Base-by-base conservation (phyloP, 2,329 filamentous ascomycete species). In the Penicillium glabrum region DNA sequence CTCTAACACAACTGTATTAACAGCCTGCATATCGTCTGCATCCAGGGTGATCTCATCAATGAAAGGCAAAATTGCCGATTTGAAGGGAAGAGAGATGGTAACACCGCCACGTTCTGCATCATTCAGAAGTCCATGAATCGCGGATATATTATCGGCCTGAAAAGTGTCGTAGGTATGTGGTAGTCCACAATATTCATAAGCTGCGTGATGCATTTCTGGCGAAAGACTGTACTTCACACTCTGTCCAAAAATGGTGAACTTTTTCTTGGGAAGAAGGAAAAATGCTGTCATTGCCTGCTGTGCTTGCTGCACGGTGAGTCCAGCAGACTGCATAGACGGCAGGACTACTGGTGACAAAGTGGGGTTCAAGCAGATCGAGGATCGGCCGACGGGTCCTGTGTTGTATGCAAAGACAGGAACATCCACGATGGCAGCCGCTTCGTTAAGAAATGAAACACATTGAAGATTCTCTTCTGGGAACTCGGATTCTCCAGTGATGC, bases 131-230 rank as follows among this genome's bases (percentile, higher is more conserved):
- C 16, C 9, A 19, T 60, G 48, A 11, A 67, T 53, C 5, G 54
- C 54, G 5, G 54, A 51, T 14, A 64, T 46, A 5, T 53, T 14
- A 8, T 57, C 41, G 11, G 51, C 51, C 41, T 59, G 48, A 7
- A 57, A 29, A 9, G 48, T 50, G 11, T 56, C 27, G 31, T 65
- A 69, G 3, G 37, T 19, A 55, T 71, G 61, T 11, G 67, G 66
- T 46, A 71, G 50, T 7, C 68, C 68, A 37, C 61, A 47, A 65
- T 70, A 19, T 60, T 66, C 8, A 63, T 59, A 48, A 64, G 67
- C 49, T 70, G 68, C 63, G 69, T 68, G 24, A 59, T 71, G 68
- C 63, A 71, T 69, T 24, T 59, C 58, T 37, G 68, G 68, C 2
- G 67, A 69, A 9, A 66, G 49, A 55, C 61, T 69, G 39, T 64